Evolutionary conservation across 768 basidiomycete genomes (phyloP), one percentile per base, ranked within the genome.

Genomic region (Rhodotorula kratochvilovae): DNA sequence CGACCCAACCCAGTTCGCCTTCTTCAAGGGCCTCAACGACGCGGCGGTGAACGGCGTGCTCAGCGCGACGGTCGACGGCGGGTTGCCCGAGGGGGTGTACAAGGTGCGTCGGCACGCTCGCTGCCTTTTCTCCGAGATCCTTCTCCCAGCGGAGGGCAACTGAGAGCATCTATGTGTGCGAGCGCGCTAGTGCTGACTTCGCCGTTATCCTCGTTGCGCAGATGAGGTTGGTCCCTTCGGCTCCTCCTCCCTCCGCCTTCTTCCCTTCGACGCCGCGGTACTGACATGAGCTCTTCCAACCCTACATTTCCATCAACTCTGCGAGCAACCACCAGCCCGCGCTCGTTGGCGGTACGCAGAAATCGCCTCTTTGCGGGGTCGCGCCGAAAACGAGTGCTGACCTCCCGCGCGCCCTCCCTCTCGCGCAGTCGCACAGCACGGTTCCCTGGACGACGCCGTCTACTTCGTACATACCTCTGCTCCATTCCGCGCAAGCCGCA

Each of bases 31-130:
- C 51, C 76, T 87, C 76, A 83, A 85, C 72, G 80, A 66, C 15
- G 80, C 81, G 3, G 84, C 84, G 35, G 64, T 36, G 51, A 79
- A 80, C 57, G 88, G 87, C 54, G 76, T 84, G 2, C 81, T 88
- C 19, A 80, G 82, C 11, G 84, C 85, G 33, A 79, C 80, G 62
- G 86, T 90, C 45, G 80, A 83, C 2, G 80, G 79, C 31, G 88
- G 88, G 71, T 80, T 89, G 35, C 83, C 86, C 45, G 84, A 82
- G 19, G 87, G 87, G 58, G 77, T 81, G 42, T 90, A 90, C 81
- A 82, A 84, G 68, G 77, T 88, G 33, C 83, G 85, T 70, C 51
- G 11, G 25, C 10, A 7, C 39, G 13, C 15, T 8, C 19, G 4
- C 43, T 27, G 21, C 2, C 33, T 6, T 8, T 33, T 25, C 53